Evolutionary conservation across 192 early-diverging fungal species (phyloP).

Genomic region (Entophlyctis luteolus): DNA sequence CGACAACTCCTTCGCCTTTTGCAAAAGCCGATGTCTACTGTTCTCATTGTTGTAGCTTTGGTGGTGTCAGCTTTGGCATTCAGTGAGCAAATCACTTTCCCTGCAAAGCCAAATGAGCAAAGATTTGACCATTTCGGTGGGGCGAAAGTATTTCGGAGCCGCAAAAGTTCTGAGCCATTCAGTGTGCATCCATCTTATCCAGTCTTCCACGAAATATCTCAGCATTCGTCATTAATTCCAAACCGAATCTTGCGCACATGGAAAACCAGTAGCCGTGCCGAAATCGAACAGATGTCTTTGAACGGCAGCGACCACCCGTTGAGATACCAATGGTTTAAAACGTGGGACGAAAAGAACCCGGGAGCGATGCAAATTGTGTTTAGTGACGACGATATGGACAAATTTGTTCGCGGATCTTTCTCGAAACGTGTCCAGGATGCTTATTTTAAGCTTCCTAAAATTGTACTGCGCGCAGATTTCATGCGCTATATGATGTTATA

Average conservation of each 20-base stretch:
- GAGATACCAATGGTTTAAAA: slow-evolving; percentile 6
- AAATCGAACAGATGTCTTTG: slow-evolving; percentile 2
- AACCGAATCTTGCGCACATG: slow-evolving; percentile 18
- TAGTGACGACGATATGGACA: slow-evolving; percentile 10
- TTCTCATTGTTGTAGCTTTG: too few species aligned
- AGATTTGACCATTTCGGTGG: too few species aligned
- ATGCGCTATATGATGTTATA: slow-evolving; percentile 20
- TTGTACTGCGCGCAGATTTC: slow-evolving; percentile 18
- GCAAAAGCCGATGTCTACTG: too few species aligned
- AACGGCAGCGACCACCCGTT: slow-evolving; percentile 11
- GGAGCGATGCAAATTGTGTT: slow-evolving; percentile 12
- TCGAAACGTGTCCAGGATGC: slow-evolving; percentile 11
- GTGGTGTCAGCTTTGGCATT: too few species aligned
- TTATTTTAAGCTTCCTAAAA: slow-evolving; percentile 18
- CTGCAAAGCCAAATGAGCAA: neutral
- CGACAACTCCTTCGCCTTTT: too few species aligned
- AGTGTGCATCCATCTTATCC: slow-evolving; percentile 9
- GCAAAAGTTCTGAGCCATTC: neutral
- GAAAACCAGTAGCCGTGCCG: slow-evolving; percentile 5
- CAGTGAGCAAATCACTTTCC: too few species aligned
- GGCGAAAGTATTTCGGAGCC: neutral
- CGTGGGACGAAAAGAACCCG: slow-evolving; percentile 7
- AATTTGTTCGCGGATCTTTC: slow-evolving; percentile 15
- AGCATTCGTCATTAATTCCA: neutral
- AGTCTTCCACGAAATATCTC: neutral